phyloP scores from a whole-genome alignment of 139 green algal species.

The Chlorella ohadii region DNA sequence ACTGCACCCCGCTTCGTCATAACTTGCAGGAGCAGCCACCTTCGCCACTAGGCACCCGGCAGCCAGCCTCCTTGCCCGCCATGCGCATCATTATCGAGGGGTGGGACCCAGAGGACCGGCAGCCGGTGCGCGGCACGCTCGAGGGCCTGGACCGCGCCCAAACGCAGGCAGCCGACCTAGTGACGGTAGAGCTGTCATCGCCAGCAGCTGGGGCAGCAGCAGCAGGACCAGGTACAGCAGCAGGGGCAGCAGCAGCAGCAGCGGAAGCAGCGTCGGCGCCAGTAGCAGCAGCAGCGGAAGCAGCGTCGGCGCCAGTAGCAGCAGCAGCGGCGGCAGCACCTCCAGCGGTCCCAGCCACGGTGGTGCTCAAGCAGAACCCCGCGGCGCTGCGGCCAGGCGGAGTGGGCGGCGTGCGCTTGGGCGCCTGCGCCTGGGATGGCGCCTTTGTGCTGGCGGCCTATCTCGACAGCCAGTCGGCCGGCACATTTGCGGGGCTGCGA shows the following conservation, averaged over 20 bases:
- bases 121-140: slow-evolving; percentile 7
- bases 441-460: slow-evolving; percentile 49
- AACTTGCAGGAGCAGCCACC: too few species aligned
- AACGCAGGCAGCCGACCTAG: neutral
- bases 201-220: neutral
- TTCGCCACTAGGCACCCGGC: too few species aligned
- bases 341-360: neutral
- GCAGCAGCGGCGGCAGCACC: neutral
- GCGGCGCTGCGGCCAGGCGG: neutral
- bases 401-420: slow-evolving; percentile 40
- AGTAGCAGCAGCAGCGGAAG: neutral
- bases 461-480: slow-evolving; percentile 25
- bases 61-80: too few species aligned
- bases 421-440: slow-evolving; percentile 53
- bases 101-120: slow-evolving; percentile 13
- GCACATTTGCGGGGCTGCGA: neutral
- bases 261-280: neutral
- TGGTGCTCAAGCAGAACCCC: slow-evolving; percentile 5
- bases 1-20: too few species aligned
- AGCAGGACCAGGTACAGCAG: neutral
- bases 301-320: neutral
- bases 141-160: neutral
- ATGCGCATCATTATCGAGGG: slow-evolving; percentile 18
- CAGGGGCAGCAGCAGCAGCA: neutral
- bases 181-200: neutral